Conservation (phyloP, 169 alveolate genomes). For the Plasmodium vinckei region DNA sequence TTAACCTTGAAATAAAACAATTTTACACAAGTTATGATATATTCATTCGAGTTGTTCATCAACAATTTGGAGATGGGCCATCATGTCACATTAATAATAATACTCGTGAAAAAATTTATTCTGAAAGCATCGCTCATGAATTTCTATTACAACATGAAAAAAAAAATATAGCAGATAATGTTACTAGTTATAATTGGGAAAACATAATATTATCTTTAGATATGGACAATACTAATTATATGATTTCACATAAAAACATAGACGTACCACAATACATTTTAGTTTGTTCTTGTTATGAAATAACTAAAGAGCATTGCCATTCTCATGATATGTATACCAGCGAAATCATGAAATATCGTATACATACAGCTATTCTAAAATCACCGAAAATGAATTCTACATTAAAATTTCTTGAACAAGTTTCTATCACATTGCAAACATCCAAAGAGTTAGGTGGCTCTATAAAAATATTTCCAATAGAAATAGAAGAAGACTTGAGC, state of each 20-base stretch:
- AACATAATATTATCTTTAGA: conserved; percentile 37
- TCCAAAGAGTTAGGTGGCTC: conserved; percentile 36
- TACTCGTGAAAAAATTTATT: conserved; percentile 17
- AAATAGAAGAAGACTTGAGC: conserved; percentile 44
- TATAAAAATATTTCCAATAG: conserved; percentile 63
- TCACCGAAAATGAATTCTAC: conserved; percentile 49
- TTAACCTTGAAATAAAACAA: conserved; percentile 56
- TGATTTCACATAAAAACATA: conserved; percentile 23
- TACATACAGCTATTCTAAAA: conserved; percentile 48
- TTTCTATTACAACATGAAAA: conserved; percentile 20
- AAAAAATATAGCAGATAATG: conserved; percentile 16
- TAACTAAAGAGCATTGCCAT: conserved; percentile 23
- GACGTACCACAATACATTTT: conserved; percentile 36
- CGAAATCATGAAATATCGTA: conserved; percentile 19
- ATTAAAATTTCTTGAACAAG: conserved; percentile 29
- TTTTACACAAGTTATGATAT: conserved; percentile 43
- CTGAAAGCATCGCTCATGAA: conserved; percentile 2
- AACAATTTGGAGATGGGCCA: conserved; percentile 14
- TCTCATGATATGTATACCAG: conserved; percentile 16
- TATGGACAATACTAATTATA: conserved; percentile 26
- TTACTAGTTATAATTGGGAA: conserved; percentile 36
- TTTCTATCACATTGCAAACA: conserved; percentile 53
- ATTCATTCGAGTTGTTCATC: conserved; percentile 26
- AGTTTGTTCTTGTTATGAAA: conserved; percentile 67
- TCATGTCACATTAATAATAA: conserved; percentile 16